A percentile compares a stretch with the other conserved stretches of the same genome.
Evolutionary conservation across 768 basidiomycete species (phyloP).

Genomic region (Gyrodon lividus): DNA sequence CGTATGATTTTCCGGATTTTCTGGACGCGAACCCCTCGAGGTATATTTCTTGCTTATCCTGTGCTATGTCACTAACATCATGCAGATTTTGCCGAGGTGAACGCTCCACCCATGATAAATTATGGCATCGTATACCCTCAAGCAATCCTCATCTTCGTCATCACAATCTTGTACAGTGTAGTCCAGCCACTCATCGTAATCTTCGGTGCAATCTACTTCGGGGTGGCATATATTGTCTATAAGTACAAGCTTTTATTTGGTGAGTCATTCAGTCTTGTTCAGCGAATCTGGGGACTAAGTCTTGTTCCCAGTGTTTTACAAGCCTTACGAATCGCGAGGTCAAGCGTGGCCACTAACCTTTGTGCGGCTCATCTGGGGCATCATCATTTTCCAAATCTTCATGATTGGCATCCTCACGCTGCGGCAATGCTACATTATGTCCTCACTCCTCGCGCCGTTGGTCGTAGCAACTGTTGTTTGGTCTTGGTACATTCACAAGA

Average conservation of each 20-base stretch:
- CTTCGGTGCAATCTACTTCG: constrained; percentile 96
- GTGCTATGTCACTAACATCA: background rate
- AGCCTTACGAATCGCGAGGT: constrained; percentile 95
- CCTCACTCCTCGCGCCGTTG: constrained; percentile 71
- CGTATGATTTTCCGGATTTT: constrained; percentile 72
- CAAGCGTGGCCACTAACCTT: constrained; percentile 99
- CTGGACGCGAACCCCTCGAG: constrained; percentile 86
- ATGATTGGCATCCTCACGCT: constrained; percentile 95
- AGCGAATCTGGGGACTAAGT: background rate
- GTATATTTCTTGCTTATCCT: constrained; percentile 37
- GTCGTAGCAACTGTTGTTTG: constrained; percentile 73
- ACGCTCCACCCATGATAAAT: constrained; percentile 97
- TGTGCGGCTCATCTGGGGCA: constrained; percentile 86
- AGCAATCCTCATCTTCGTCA: constrained; percentile 92
- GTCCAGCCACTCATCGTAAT: constrained; percentile 93
- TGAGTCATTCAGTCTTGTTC: constrained; percentile 36
- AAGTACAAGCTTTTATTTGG: constrained; percentile 97
- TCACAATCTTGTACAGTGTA: constrained; percentile 93
- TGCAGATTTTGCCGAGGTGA: constrained; percentile 91
- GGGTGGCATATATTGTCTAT: constrained; percentile 93
- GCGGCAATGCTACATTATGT: constrained; percentile 54
- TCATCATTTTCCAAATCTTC: constrained; percentile 91
- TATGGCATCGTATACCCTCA: constrained; percentile 97
- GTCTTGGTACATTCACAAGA: constrained; percentile 73
- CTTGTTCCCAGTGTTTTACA: constrained; percentile 81